A percentile compares a stretch with the other conserved stretches of the same genome.
Evolutionary conservation across 345 rosid genomes (phyloP).

Genomic region (Boechera retrofracta): DNA sequence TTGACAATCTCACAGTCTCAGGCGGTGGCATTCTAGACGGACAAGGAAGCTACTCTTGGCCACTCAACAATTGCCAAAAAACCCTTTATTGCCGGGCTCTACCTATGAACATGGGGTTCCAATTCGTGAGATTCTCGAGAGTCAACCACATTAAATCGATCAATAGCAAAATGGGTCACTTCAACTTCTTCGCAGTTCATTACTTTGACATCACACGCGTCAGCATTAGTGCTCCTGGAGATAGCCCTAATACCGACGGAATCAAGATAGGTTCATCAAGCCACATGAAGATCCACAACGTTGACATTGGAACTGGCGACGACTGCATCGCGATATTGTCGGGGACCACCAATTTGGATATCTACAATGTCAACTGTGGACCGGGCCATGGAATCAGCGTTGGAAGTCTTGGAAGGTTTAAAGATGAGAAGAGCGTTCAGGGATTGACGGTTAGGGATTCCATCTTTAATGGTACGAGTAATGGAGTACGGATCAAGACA

Average conservation of each 20-base stretch:
- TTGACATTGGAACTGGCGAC: conserved; percentile 35
- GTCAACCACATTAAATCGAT: conserved; percentile 25
- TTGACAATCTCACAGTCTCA: conserved; percentile 38
- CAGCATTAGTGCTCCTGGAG: conserved; percentile 30
- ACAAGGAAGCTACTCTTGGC: conserved; percentile 43
- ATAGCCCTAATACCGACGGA: conserved; percentile 48
- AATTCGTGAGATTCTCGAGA: conserved; percentile 40
- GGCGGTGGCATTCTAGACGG: conserved; percentile 44
- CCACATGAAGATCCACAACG: conserved; percentile 16
- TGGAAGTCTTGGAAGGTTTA: conserved; percentile 41
- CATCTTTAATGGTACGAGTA: conserved; percentile 29
- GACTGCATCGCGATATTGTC: conserved; percentile 41
- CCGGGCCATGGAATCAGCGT: conserved; percentile 46
- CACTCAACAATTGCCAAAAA: conserved; percentile 27
- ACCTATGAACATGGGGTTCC: conserved; percentile 43
- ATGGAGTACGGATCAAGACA: conserved; percentile 46
- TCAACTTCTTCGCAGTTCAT: conserved; percentile 32
- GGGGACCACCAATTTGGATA: conserved; percentile 29
- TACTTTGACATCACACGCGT: conserved; percentile 17
- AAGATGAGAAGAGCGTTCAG: conserved; percentile 34
- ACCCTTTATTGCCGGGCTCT: conserved; percentile 19
- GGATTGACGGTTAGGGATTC: conserved; percentile 34
- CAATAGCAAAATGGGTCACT: conserved; percentile 47
- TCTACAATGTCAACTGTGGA: conserved; percentile 31
- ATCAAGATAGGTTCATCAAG: conserved; percentile 40